A percentile compares a stretch with the other conserved stretches of the same genome.
These are phyloP conservation scores for Eucalyptus coolabah DNA, from an alignment of 345 rosid species.

Conservation along the genomic window DNA sequence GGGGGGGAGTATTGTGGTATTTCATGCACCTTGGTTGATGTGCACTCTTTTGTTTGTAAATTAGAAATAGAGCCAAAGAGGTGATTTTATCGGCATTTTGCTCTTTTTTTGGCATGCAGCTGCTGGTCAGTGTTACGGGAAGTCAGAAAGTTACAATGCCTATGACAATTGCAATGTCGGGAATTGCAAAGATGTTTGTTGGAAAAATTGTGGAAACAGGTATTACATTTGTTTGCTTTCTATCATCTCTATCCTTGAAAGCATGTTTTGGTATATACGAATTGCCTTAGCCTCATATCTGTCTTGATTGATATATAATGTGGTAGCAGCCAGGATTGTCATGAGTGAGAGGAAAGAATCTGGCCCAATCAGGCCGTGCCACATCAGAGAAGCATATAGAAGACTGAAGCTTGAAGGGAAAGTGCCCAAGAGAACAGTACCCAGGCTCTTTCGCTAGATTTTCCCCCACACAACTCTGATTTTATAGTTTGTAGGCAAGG, in stretches of 20 bases:
- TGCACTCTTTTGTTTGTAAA: background rate
- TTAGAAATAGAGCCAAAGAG: background rate
- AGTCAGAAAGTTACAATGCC: constrained; percentile 75
- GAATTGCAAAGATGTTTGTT: constrained; percentile 98
- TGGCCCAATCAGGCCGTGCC: constrained; percentile 96
- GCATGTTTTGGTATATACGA: background rate
- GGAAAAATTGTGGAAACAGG: constrained; percentile 98
- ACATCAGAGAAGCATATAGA: constrained; percentile 84
- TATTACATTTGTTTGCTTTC: background rate
- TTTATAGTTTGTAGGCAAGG: background rate
- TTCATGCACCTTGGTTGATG: background rate
- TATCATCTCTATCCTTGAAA: background rate
- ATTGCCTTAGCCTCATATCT: background rate
- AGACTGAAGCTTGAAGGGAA: constrained; percentile 84
- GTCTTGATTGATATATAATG: background rate
- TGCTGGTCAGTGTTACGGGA: constrained; percentile 68
- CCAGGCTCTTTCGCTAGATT: constrained; percentile 83
- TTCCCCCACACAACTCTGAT: too few species aligned
- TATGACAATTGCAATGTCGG: constrained; percentile 77
- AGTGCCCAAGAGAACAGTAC: constrained; percentile 75
- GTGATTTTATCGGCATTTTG: background rate
- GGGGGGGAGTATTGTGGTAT: background rate
- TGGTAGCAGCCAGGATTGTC: constrained; percentile 61
- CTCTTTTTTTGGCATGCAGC: constrained; percentile 26
- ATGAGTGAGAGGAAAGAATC: constrained; percentile 89